Percentiles rank a stretch among this genome's conserved stretches.
Conservation (phyloP, 1,284 basidiomycete species). For the Porogramme epimiltina region DNA sequence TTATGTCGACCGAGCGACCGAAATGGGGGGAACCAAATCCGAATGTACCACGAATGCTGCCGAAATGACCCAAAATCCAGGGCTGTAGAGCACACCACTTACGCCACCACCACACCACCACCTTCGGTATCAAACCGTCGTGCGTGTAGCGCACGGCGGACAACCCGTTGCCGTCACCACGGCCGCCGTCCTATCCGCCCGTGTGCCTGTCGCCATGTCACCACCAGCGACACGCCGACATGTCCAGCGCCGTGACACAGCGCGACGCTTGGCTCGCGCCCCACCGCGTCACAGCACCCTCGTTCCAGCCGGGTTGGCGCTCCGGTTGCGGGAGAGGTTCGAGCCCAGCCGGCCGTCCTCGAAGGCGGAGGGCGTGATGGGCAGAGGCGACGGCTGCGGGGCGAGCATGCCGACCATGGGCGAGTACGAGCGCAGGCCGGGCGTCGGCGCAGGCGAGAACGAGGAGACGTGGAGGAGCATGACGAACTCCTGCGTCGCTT, state of each 20-base stretch:
- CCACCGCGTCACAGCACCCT: not conserved
- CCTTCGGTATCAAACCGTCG: too few relatives aligned
- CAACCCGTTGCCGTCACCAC: too few relatives aligned
- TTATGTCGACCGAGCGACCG: constrained; percentile 25
- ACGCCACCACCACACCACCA: too few relatives aligned
- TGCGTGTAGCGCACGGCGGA: too few relatives aligned
- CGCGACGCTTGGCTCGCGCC: not conserved
- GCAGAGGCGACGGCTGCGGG: constrained; percentile 20
- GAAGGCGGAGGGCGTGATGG: constrained; percentile 17
- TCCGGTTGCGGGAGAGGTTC: constrained; percentile 63
- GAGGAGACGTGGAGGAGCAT: constrained; percentile 82
- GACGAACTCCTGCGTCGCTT: constrained; percentile 77
- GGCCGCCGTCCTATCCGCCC: too few relatives aligned
- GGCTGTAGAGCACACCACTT: too few relatives aligned
- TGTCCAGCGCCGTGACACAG: not conserved
- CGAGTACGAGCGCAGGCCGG: constrained; percentile 53
- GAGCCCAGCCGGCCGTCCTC: constrained; percentile 49
- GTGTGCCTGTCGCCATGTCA: too few relatives aligned
- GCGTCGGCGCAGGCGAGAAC: constrained; percentile 57
- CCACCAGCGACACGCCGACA: too few relatives aligned
- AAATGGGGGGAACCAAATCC: constrained; percentile 12
- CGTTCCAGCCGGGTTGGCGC: constrained; percentile 44
- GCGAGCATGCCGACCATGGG: constrained; percentile 43
- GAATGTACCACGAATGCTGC: not conserved
- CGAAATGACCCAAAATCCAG: too few relatives aligned